These are phyloP conservation scores for Pichia rugopelliculosa DNA, from an alignment of 805 yeast species.

Conservation along the genomic window DNA sequence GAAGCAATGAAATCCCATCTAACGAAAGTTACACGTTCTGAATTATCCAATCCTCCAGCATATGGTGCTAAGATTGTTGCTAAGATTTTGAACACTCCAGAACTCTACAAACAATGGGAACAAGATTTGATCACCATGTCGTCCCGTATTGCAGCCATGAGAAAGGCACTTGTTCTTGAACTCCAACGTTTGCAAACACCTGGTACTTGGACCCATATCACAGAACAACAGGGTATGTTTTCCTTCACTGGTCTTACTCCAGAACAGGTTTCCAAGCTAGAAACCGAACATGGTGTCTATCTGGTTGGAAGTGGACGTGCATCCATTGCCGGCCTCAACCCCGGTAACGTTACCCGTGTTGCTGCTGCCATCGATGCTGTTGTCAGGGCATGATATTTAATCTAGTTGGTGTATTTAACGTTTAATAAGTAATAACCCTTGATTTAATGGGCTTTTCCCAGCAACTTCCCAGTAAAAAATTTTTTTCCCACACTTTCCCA, in stretches of 20 bases:
- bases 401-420: too few species aligned
- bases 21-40: conserved; percentile 68
- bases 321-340: conserved; percentile 88
- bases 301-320: conserved; percentile 81
- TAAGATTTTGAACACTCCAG: conserved; percentile 59
- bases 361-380: conserved; percentile 80
- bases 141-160: conserved; percentile 72
- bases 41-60: conserved; percentile 90
- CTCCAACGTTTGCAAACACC: conserved; percentile 67
- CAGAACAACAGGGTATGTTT: conserved; percentile 91
- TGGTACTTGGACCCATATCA: conserved; percentile 89
- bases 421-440: too few species aligned
- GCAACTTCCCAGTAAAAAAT: not conserved
- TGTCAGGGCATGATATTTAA: conserved; percentile 29
- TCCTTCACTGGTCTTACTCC: conserved; percentile 83
- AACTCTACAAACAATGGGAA: conserved; percentile 72
- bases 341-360: conserved; percentile 65
- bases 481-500: too few species aligned
- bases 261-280: conserved; percentile 71
- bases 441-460: too few species aligned
- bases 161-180: conserved; percentile 54
- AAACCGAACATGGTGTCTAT: conserved; percentile 73
- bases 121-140: conserved; percentile 82
- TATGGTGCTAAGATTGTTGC: conserved; percentile 92
- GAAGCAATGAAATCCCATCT: conserved; percentile 68